These are phyloP conservation scores for Fusarium veterinarium DNA, from an alignment of 2,329 filamentous ascomycete species.

Conservation along the genomic window DNA sequence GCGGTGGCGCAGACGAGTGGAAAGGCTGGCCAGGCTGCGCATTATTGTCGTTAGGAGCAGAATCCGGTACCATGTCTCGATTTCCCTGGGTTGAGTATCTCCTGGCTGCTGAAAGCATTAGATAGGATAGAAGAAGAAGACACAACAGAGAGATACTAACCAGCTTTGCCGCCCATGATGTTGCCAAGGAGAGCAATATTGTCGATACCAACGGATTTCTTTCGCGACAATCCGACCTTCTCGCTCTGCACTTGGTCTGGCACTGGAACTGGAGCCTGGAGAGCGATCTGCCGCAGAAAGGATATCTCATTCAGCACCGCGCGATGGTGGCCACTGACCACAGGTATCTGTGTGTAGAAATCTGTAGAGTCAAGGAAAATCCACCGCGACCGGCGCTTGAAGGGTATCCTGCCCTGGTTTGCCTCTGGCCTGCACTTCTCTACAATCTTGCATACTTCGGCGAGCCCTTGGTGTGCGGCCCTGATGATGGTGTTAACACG, in stretches of 20 bases:
- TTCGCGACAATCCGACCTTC: background rate
- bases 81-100: background rate
- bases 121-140: background rate
- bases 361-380: slow-evolving; percentile 34
- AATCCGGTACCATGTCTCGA: background rate
- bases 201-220: slow-evolving; percentile 2
- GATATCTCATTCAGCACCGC: slow-evolving; percentile 43
- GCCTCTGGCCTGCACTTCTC: slow-evolving; percentile 45
- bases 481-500: slow-evolving; percentile 45
- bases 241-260: background rate
- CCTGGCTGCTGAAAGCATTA: background rate
- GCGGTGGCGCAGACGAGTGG: background rate
- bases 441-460: slow-evolving; percentile 44
- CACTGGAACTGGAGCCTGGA: slow-evolving; percentile 1
- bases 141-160: background rate
- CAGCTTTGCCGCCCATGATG: slow-evolving; percentile 11
- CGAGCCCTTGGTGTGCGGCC: slow-evolving; percentile 40
- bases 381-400: slow-evolving; percentile 41
- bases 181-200: slow-evolving; percentile 26
- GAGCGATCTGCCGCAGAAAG: slow-evolving; percentile 32
- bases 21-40: background rate
- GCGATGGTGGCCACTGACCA: slow-evolving; percentile 42
- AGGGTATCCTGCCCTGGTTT: slow-evolving; percentile 28
- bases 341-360: slow-evolving; percentile 40
- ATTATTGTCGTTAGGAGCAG: background rate